Evolutionary conservation across 2,329 filamentous ascomycete species (phyloP).

Genomic region (Colletotrichum navitas): DNA sequence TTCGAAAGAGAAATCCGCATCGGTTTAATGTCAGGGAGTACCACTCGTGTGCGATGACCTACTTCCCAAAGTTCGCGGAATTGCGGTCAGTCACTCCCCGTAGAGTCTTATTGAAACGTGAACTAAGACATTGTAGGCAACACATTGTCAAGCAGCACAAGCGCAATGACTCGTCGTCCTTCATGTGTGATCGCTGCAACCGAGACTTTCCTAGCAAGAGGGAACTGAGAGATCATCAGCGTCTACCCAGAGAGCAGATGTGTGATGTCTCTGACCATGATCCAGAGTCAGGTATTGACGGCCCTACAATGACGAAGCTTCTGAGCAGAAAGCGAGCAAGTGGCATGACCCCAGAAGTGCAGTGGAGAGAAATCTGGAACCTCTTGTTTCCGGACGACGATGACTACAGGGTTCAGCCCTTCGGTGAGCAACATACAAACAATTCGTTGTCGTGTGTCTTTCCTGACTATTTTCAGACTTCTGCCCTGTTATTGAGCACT

Average conservation of each 20-base stretch:
- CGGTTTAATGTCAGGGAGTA: slow-evolving; percentile 62
- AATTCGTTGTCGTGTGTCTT: too few species aligned
- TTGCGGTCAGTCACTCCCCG: slow-evolving; percentile 49
- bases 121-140: slow-evolving; percentile 47
- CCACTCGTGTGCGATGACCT: slow-evolving; percentile 58
- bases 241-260: slow-evolving; percentile 56
- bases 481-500: slow-evolving; percentile 57
- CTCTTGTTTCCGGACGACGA: slow-evolving; percentile 58
- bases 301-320: slow-evolving; percentile 55
- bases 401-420: slow-evolving; percentile 49
- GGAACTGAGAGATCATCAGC: slow-evolving; percentile 55
- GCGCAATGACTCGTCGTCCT: slow-evolving; percentile 56
- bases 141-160: slow-evolving; percentile 60
- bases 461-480: slow-evolving; percentile 49
- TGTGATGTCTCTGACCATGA: slow-evolving; percentile 57
- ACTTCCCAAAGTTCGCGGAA: slow-evolving; percentile 57
- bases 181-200: slow-evolving; percentile 57
- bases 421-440: slow-evolving; percentile 45
- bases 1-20: slow-evolving; percentile 58
- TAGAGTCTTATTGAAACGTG: background rate
- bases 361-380: slow-evolving; percentile 59
- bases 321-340: slow-evolving; percentile 56
- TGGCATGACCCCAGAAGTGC: slow-evolving; percentile 53
- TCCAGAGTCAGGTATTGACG: slow-evolving; percentile 56
- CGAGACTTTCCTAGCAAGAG: slow-evolving; percentile 55